Conservation (phyloP, 176 grass and related monocot species). For the Tillandsia leiboldiana region DNA sequence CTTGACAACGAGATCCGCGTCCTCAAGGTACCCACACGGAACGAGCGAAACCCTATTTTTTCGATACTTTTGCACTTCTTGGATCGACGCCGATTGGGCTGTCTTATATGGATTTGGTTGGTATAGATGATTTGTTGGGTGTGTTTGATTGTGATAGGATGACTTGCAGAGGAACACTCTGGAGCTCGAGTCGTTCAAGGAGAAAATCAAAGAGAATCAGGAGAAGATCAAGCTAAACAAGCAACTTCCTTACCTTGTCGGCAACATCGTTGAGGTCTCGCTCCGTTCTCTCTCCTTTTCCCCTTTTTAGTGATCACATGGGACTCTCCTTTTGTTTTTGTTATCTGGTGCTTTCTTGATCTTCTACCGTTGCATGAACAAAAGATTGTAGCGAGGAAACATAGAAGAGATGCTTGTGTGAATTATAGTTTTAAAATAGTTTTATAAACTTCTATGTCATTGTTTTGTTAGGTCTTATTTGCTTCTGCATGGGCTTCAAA, state of each 20-base stretch:
- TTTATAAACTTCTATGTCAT: too few relatives aligned
- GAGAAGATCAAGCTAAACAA: slow-evolving; percentile 28
- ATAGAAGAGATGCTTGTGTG: too few relatives aligned
- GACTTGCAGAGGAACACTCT: slow-evolving; percentile 25
- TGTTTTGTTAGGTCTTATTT: too few relatives aligned
- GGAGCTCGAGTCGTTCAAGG: slow-evolving; percentile 20
- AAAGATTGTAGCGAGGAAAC: too few relatives aligned
- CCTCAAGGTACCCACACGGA: slow-evolving; percentile 39
- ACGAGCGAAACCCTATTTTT: neutral
- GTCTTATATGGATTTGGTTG: neutral
- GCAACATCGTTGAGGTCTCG: slow-evolving; percentile 24
- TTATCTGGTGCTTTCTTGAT: neutral
- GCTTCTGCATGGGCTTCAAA: too few relatives aligned
- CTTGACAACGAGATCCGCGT: slow-evolving; percentile 88
- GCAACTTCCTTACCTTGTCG: slow-evolving; percentile 21
- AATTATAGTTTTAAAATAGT: too few relatives aligned
- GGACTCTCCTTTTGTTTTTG: neutral
- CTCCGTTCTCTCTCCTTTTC: neutral
- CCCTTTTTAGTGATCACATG: neutral
- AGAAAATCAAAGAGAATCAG: slow-evolving; percentile 32
- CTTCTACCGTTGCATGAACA: too few relatives aligned
- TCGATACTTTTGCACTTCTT: neutral
- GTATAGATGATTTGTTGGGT: neutral
- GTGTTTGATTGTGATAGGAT: slow-evolving; percentile 5
- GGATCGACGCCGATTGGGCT: neutral